Evolutionary conservation across 2,329 filamentous ascomycete species (phyloP), one percentile per base, ranked within the genome.

Genomic region (Fusarium torulosum): DNA sequence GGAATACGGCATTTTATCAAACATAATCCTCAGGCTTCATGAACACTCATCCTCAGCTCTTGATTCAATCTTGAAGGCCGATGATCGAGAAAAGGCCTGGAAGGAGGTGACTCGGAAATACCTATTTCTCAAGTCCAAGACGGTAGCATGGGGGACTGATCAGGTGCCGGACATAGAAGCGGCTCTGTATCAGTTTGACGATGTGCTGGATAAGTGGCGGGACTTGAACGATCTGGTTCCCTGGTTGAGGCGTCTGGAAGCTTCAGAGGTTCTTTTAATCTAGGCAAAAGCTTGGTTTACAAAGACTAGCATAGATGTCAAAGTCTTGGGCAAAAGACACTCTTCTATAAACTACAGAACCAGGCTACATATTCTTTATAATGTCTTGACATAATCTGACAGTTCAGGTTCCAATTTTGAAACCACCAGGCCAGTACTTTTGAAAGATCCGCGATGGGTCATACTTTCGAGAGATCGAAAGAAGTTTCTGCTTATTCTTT

Each of bases 391-490:
- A 11, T 27, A 11, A 11, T 27, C 27, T 25, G 8, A 29, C 9
- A 35, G 8, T 8, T 15, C 17, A 66, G 1, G 19, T 2, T 4
- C 67, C 59, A 2, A 67, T 49, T 27, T 69, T 69, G 1, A 69
- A 69, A 3, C 65, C 66, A 0, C 65, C 65, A 0, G 57, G 65
- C 66, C 65, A 69, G 8, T 49, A 44, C 19, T 53, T 63, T 9
- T 69, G 56, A 4, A 69, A 66, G 1, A 40, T 14, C 9, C 66
- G 31, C 20, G 55, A 11, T 2, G 49, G 50, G 27, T 69, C 65
- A 19, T 69, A 69, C 40, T 57, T 59, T 6, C 65, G 61, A 14
- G 65, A 66, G 3, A 63, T 66, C 0, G 37, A 11, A 3, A 69
- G 61, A 0, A 69, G 27, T 6, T 42, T 56, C n/a, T 59, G 21